Base-by-base conservation (phyloP, 2,329 filamentous ascomycete genomes). In the Trichoderma semiorbis region DNA sequence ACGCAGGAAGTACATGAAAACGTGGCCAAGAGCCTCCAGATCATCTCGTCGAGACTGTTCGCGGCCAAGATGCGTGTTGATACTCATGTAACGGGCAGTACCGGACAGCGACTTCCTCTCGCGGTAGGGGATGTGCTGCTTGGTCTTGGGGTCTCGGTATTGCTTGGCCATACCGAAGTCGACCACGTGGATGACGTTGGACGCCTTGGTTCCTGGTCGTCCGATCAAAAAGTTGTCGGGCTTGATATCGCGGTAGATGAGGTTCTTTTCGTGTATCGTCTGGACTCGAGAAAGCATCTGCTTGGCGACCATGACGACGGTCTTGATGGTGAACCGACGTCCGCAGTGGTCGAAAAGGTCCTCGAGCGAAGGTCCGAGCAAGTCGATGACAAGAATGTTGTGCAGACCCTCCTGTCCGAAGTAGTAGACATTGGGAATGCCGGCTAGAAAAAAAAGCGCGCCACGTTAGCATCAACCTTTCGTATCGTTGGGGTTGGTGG, bases 131-230 rank as follows among this genome's bases (percentile, higher is more conserved):
- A 98, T 98, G 84, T 99, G 96, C 83, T 98, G 96, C 84, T 98
- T 98, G 47, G 96, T 97, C 87, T 98, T 98, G 71, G 96, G 96
- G 78, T 99, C 96, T 77, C 96, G 92, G 83, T 98, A 99, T 82
- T 98, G 96, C 86, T 99, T 99, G 74, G 96, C 96, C 96, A 99
- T 98, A 78, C 96, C 96, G 79, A 99, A 99, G 83, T 99, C 96
- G 78, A 99, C 95, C 47, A 98, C 96, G 80, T 99, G 95, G 76
- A 99, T 98, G 71, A 98, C 94, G 81, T 98, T 98, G 78, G 95
- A 93, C n/a, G 93, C 89, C 85, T 98, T 98, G 73, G 94, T 95
- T 77, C 91, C 92, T 0, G 94, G 94, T 63, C 95, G 91, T 69
- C 96, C 96, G 78, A 98, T 98, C 74, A 99, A 89, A 85, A 99